Evolutionary conservation across 257 asterid genomes (phyloP).

Genomic region (Paraleonurus japonicus): DNA sequence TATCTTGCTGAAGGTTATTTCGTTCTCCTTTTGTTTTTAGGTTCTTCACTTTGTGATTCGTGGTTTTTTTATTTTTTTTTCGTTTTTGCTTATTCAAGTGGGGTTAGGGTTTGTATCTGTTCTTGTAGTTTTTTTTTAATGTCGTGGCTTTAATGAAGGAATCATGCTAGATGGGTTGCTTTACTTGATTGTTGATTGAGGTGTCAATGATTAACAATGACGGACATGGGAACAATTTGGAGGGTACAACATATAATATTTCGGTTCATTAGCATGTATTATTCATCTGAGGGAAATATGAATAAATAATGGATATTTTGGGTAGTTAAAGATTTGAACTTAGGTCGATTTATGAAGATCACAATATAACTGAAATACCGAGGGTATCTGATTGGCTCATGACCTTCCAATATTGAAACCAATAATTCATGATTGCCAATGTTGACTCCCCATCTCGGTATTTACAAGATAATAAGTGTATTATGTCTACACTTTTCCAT

Average conservation of each 20-base stretch:
- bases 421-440: background rate
- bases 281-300: background rate
- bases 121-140: background rate
- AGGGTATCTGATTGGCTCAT: background rate
- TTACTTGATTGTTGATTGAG: background rate
- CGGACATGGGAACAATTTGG: background rate
- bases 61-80: too few species aligned
- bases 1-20: conserved; percentile 58
- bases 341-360: background rate
- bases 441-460: background rate
- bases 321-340: background rate
- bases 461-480: background rate
- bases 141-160: background rate
- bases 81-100: background rate
- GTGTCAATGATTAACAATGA: background rate
- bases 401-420: background rate
- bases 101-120: conserved; percentile 4
- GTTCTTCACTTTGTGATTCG: background rate
- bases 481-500: background rate
- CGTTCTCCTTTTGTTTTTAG: background rate
- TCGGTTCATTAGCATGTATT: background rate
- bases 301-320: background rate
- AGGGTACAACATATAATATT: background rate
- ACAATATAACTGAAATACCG: background rate
- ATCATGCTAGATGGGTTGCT: background rate